Evolutionary conservation across 2,329 filamentous ascomycete species (phyloP).

Genomic region (Nemania sp.): DNA sequence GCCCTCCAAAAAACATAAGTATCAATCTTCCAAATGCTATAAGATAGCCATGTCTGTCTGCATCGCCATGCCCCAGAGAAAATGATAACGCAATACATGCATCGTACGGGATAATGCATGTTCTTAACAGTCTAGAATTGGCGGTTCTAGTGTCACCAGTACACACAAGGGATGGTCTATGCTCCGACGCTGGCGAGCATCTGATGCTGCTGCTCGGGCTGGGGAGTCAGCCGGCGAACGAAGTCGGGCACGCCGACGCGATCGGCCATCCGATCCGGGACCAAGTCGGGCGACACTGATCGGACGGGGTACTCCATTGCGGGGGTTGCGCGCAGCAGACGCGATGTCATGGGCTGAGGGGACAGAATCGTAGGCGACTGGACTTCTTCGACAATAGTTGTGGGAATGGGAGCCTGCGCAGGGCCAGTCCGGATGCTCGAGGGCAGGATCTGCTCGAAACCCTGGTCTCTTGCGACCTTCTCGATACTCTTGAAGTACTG

Average conservation of each 20-base stretch:
- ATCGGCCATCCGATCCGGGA: constrained; percentile 66
- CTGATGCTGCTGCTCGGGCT: constrained; percentile 39
- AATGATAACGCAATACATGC: no score
- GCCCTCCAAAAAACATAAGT: not conserved
- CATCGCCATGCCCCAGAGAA: not conserved
- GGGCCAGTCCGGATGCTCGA: constrained; percentile 59
- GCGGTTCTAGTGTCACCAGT: not conserved
- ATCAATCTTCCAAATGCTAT: constrained; percentile 3
- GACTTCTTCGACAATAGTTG: constrained; percentile 47
- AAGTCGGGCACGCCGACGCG: constrained; percentile 55
- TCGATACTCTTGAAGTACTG: constrained; percentile 75
- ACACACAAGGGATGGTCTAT: constrained; percentile 13
- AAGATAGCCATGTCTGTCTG: not conserved
- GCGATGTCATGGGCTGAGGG: constrained; percentile 60
- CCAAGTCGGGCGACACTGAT: constrained; percentile 60
- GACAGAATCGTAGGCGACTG: constrained; percentile 51
- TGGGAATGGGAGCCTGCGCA: constrained; percentile 44
- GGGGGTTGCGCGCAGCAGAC: constrained; percentile 57
- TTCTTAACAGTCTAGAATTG: not conserved
- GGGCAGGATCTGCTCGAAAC: constrained; percentile 61
- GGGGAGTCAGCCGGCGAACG: constrained; percentile 38
- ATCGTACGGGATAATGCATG: not conserved
- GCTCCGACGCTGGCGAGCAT: constrained; percentile 38
- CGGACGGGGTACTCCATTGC: constrained; percentile 58
- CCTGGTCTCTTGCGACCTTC: constrained; percentile 59